Conservation (phyloP, 106 monocot species). For the Dendrobium huoshanense region DNA sequence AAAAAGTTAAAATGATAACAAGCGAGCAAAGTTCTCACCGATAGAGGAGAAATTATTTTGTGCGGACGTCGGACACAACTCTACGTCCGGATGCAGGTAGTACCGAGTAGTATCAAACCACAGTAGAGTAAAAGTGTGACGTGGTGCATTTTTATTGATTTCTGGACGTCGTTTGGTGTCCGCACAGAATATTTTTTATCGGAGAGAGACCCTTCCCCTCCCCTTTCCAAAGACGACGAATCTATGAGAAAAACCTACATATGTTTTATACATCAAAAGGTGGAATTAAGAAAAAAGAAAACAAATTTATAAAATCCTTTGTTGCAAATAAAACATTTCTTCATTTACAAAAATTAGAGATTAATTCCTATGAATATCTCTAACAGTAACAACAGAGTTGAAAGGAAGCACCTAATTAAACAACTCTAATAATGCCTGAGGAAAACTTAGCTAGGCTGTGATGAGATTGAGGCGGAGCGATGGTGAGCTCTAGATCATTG, state of each 20-base stretch:
- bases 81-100: no score
- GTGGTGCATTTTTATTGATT: no score
- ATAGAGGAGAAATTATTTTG: no score
- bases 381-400: neutral
- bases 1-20: no score
- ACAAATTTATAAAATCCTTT: neutral
- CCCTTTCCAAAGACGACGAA: no score
- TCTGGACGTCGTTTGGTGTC: no score
- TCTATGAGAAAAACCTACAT: neutral
- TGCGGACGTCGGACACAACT: no score
- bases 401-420: neutral
- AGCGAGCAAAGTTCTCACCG: no score
- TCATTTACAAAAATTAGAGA: neutral
- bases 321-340: neutral
- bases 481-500: constrained; percentile 38
- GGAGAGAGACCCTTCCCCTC: no score
- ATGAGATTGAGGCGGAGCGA: constrained; percentile 28
- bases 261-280: neutral
- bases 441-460: constrained; percentile 10
- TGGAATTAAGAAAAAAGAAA: neutral
- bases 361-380: neutral
- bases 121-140: no score
- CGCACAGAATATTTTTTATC: no score
- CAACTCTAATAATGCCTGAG: constrained; percentile 13
- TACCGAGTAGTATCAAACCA: no score